Conservation (phyloP, 2,329 filamentous ascomycete species). For the Ophiognomonia clavigignenti-juglandacearum region DNA sequence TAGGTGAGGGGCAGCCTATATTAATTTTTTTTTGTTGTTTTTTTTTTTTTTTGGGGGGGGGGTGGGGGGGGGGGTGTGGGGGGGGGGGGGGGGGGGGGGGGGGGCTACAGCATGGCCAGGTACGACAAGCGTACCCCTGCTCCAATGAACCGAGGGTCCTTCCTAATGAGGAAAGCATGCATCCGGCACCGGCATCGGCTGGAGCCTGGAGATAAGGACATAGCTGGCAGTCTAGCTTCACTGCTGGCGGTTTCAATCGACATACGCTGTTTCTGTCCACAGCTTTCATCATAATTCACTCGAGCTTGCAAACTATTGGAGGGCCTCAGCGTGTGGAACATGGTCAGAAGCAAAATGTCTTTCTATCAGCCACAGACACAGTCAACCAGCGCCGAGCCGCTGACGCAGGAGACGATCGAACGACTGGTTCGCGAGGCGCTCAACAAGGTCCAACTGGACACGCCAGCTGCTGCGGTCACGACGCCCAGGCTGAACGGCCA, state of each 20-base stretch:
- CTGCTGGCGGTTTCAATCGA: neutral
- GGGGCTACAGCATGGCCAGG: neutral
- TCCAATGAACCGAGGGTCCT: too few relatives aligned
- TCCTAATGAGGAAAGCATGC: neutral
- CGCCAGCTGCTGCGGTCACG: too few relatives aligned
- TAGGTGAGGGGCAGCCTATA: too few relatives aligned
- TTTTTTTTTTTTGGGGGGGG: neutral
- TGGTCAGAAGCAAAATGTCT: neutral
- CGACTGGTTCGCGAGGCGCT: neutral
- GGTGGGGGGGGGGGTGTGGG: too few relatives aligned
- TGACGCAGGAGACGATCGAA: neutral
- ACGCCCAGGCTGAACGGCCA: too few relatives aligned
- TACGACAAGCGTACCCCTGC: too few relatives aligned
- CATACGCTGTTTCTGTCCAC: neutral
- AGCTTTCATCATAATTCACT: neutral
- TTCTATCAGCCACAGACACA: neutral
- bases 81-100: neutral
- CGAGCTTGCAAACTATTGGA: neutral
- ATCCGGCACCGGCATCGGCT: neutral
- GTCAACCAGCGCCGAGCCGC: neutral
- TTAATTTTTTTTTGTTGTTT: conserved; percentile 7
- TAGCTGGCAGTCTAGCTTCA: neutral
- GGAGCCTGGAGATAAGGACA: neutral
- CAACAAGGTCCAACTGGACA: neutral
- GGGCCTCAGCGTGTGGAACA: neutral